Evolutionary conservation across 768 basidiomycete species (phyloP), one percentile per base, ranked within the genome.

Genomic region (Tephrocybe sp.): DNA sequence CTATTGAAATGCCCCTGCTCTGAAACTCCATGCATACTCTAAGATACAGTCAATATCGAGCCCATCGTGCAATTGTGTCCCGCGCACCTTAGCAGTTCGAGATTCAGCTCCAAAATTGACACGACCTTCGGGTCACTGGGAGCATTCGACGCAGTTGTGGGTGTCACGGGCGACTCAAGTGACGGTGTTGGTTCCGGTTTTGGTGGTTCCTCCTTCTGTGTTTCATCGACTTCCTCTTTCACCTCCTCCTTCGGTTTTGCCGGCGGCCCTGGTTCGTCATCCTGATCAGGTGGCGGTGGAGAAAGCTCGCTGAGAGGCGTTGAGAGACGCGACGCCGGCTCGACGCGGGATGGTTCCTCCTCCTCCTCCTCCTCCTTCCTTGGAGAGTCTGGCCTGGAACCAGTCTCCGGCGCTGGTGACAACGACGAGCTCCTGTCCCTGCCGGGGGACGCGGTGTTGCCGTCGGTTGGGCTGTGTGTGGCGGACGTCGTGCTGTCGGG

Each of bases 231-330:
- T 14, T 46, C 44, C 26, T 39, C 33, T 28, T 50, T 44, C 24
- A 17, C 40, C 34, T 43, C 33, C 18, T 45, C 58, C 50, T 15
- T 55, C 11, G 55, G 54, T 58, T 56, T 25, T 58, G 64, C 44
- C 65, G 39, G 45, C 1, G 15, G 20, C 38, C 40, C 63, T 28
- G 69, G 67, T 45, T 59, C 53, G 0, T 56, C 56, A 37, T 55
- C 48, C 4, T 33, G 52, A 33, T 73, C 67, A 3, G 74, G 72
- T 14, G 84, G 81, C 0, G 84, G 77, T 1, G 86, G 83, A 7
- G 88, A 88, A 21, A 89, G 80, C 55, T 89, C 88, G 57, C 85
- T 89, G 62, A 91, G 80, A 3, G 88, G 88, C 0, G 88, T 88
- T 18, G 85, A 85, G 51, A 75, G 75, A 25, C 83, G 73, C 49